Base-by-base conservation (phyloP, 768 basidiomycete species). In the Hydnum rufescens region DNA sequence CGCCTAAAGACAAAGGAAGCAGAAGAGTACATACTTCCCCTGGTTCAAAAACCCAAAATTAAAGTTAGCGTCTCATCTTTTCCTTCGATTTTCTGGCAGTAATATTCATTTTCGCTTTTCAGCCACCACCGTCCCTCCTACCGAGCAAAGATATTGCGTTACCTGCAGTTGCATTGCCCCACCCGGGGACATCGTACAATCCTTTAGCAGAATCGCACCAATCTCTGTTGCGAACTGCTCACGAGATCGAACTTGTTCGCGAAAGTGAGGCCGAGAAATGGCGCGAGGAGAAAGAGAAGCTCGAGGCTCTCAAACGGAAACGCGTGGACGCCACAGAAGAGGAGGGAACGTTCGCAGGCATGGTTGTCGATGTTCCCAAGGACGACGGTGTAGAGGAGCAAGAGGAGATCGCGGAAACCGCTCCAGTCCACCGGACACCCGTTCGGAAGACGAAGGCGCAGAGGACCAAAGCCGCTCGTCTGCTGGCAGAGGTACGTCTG, bases 111-210 rank as follows among this genome's bases (percentile, higher is more conserved):
- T 3, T 32, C 22, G 5, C 53, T 4, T 6, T 54, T 23, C 54
- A 80, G 77, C 66, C 73, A 42, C 79, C 80, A 4, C 58, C 66
- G 0, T 62, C 68, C 2, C 60, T 62, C 5, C 69, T 73, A 51
- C 71, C 72, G 0, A 71, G 74, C 36, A 60, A 74, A 22, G 53
- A 63, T 22, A 86, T 86, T 54, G 69, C 73, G 5, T 57, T 82
- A 0, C 75, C 80, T 1, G 80, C 85, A 0, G 74, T 88, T 0
- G 59, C 68, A 1, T 66, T 77, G 2, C 90, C 90, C 0, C 84
- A 85, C 57, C 76, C 76, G 30, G 90, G 90, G 19, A 74, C 80
- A 2, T 90, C 87, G 18, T 96, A 96, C 62, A 95, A 95, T 62
- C 90, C 90, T 0, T 76, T 78, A 0, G 75, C 73, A 1, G 70